Evolutionary conservation across 1,284 basidiomycete genomes (phyloP).

Genomic region (Xanthoconium separans): DNA sequence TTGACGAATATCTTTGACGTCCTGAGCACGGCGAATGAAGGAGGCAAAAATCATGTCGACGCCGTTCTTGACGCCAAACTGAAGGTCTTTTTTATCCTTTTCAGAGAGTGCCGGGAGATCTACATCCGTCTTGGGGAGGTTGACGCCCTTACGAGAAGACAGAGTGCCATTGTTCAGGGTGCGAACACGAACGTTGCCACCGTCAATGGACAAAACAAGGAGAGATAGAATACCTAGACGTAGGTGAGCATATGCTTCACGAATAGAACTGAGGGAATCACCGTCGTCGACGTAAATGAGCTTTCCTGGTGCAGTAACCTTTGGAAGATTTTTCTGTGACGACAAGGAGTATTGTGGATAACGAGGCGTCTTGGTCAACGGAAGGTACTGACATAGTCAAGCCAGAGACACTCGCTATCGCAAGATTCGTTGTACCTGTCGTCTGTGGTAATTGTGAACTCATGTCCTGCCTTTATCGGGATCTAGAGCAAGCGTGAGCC

Average conservation of each 20-base stretch:
- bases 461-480: constrained; percentile 88
- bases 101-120: constrained; percentile 97
- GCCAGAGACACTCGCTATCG: constrained; percentile 81
- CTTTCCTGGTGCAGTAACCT: constrained; percentile 94
- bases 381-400: constrained; percentile 79
- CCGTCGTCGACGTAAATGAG: constrained; percentile 98
- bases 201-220: constrained; percentile 86
- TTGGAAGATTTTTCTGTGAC: constrained; percentile 81
- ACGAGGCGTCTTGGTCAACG: constrained; percentile 11
- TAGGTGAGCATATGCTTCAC: constrained; percentile 4
- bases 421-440: constrained; percentile 76
- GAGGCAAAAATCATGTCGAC: constrained; percentile 99
- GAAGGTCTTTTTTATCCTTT: constrained; percentile 95
- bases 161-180: constrained; percentile 92
- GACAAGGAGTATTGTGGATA: constrained; percentile 8
- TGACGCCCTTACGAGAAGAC: constrained; percentile 98
- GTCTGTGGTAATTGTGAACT: constrained; percentile 92
- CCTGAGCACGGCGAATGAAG: constrained; percentile 91
- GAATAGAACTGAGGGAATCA: constrained; percentile 28
- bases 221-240: constrained; percentile 84
- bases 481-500: constrained; percentile 46
- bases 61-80: constrained; percentile 95
- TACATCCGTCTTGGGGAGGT: constrained; percentile 97
- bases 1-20: constrained; percentile 88
- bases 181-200: constrained; percentile 80